These are phyloP conservation scores for Davidsoniella eucalypti DNA, from an alignment of 2,329 filamentous ascomycete species.

Conservation along the genomic window DNA sequence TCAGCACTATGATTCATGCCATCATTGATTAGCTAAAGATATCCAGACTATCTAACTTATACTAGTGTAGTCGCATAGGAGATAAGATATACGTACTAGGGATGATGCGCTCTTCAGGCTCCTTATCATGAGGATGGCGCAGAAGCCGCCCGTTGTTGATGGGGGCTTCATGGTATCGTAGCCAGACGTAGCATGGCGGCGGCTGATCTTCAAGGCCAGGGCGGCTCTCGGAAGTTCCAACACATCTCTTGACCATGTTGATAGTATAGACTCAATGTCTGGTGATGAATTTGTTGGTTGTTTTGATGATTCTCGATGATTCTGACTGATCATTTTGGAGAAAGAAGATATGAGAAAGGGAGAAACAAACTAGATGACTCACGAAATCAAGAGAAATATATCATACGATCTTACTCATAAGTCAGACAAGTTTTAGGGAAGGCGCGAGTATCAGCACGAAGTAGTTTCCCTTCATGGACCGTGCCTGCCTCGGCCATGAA, in stretches of 20 bases:
- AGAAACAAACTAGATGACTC: too few species aligned
- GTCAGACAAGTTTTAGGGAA: too few species aligned
- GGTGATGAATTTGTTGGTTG: neutral
- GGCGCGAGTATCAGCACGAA: too few species aligned
- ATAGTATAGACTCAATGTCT: too few species aligned
- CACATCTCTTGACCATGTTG: neutral
- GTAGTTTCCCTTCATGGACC: too few species aligned
- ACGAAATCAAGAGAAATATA: too few species aligned
- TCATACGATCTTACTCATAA: too few species aligned
- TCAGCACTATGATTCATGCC: neutral
- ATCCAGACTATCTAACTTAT: neutral
- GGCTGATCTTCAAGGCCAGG: conserved; percentile 6
- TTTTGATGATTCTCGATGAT: neutral
- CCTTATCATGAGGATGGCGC: neutral
- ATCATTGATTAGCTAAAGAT: neutral
- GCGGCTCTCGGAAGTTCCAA: conserved; percentile 3
- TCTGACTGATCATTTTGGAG: too few species aligned
- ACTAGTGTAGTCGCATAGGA: too few species aligned
- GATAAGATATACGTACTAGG: neutral
- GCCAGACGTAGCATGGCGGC: neutral
- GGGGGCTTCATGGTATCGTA: conserved; percentile 1
- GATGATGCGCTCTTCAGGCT: conserved; percentile 3
- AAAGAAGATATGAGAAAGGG: too few species aligned
- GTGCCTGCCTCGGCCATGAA: too few species aligned
- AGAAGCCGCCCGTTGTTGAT: neutral